These are phyloP conservation scores for Pseudogymnoascus sp. DNA, from an alignment of 2,329 filamentous ascomycete genomes.

Conservation along the genomic window DNA sequence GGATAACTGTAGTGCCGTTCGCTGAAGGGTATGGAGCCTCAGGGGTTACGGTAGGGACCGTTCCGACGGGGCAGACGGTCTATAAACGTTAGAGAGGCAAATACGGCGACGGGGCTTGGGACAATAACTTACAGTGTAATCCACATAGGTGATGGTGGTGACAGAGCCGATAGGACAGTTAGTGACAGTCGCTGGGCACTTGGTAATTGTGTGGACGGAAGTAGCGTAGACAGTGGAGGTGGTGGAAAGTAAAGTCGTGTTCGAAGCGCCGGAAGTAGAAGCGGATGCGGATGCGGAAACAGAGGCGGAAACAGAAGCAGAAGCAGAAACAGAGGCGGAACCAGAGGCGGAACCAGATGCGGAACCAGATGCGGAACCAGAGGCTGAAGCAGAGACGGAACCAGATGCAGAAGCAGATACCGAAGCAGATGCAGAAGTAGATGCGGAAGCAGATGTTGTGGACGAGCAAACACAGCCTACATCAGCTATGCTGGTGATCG, in stretches of 20 bases:
- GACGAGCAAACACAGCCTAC: conserved; percentile 12
- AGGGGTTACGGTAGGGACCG: neutral
- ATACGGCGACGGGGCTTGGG: neutral
- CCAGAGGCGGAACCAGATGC: neutral
- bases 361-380: neutral
- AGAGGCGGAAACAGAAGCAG: neutral
- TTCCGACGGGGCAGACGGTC: neutral
- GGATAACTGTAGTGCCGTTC: neutral
- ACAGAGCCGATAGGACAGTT: conserved; percentile 33
- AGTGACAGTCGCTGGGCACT: conserved; percentile 30
- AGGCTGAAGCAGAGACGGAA: neutral
- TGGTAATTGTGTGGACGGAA: conserved; percentile 13
- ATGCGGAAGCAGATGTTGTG: conserved; percentile 9
- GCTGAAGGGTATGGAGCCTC: neutral
- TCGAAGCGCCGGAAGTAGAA: neutral
- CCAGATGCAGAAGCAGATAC: neutral
- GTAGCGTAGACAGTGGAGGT: conserved; percentile 14
- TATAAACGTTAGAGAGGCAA: neutral
- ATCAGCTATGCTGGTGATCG: conserved; percentile 35
- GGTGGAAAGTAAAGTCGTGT: neutral
- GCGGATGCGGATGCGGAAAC: neutral
- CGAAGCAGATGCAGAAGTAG: neutral
- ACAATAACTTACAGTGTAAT: neutral
- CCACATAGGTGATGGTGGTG: conserved; percentile 23
- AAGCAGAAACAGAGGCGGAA: neutral